Evolutionary conservation across 805 yeast genomes (phyloP).

Genomic region (Wickerhamiella azymoides): DNA sequence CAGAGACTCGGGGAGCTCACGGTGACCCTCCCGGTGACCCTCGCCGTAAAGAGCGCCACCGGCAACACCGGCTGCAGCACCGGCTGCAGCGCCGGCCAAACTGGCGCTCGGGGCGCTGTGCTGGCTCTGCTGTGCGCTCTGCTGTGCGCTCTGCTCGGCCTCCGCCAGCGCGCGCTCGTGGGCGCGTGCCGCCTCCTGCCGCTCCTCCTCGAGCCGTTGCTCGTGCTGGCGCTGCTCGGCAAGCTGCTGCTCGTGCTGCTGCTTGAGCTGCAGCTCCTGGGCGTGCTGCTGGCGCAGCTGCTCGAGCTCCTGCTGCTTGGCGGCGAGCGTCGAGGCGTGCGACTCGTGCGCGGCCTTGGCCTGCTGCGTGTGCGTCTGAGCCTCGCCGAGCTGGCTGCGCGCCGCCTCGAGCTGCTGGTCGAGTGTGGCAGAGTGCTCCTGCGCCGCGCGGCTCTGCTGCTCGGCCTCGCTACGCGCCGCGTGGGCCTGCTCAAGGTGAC

Average conservation of each 20-base stretch:
- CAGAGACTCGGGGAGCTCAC: too few species aligned
- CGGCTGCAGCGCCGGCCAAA: conserved; percentile 14
- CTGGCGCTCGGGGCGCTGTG: too few species aligned
- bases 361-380: conserved; percentile 5
- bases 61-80: conserved; percentile 15
- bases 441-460: neutral
- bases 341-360: conserved; percentile 9
- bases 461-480: conserved; percentile 2
- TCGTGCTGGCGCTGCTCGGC: neutral
- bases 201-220: neutral
- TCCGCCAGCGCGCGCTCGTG: neutral
- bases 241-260: neutral
- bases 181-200: neutral
- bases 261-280: neutral
- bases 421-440: neutral
- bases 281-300: neutral
- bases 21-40: too few species aligned
- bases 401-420: conserved; percentile 2
- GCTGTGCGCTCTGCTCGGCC: too few species aligned
- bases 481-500: conserved; percentile 9
- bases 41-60: conserved; percentile 18
- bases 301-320: neutral
- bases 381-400: conserved; percentile 3
- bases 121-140: too few species aligned
- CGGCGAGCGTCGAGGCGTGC: neutral